These are phyloP conservation scores for Flaveria trinervia DNA, from an alignment of 129 eudicot genomes.

Conservation along the genomic window DNA sequence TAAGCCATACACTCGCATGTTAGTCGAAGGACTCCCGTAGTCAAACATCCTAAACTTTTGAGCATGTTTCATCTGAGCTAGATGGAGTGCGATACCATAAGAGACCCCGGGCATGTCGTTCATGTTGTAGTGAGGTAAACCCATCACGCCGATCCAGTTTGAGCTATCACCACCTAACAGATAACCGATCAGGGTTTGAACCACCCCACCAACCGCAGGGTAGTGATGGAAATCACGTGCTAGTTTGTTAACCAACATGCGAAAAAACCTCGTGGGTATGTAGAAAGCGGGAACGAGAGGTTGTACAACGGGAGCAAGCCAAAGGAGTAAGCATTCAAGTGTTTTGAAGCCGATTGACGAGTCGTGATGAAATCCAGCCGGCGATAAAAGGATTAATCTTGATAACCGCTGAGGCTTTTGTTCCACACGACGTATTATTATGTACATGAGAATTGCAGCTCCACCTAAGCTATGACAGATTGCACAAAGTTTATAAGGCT, in stretches of 20 bases:
- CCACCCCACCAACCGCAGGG: slow-evolving; percentile 98
- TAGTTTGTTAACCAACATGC: slow-evolving; percentile 83
- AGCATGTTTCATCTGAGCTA: slow-evolving; percentile 75
- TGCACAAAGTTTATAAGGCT: slow-evolving; percentile 77
- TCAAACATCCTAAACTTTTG: slow-evolving; percentile 71
- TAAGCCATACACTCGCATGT: slow-evolving; percentile 67
- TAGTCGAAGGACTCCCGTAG: slow-evolving; percentile 65
- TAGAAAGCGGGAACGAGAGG: slow-evolving; percentile 75
- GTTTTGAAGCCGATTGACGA: slow-evolving; percentile 54
- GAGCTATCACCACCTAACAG: slow-evolving; percentile 90
- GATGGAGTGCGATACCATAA: slow-evolving; percentile 72
- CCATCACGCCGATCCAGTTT: slow-evolving; percentile 90
- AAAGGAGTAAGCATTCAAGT: slow-evolving; percentile 53
- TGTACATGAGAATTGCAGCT: slow-evolving; percentile 81
- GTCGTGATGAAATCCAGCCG: slow-evolving; percentile 94
- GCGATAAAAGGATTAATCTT: slow-evolving; percentile 79
- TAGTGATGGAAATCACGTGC: slow-evolving; percentile 93
- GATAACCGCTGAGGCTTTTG: slow-evolving; percentile 83
- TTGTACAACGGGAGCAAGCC: slow-evolving; percentile 60
- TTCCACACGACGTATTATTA: slow-evolving; percentile 63
- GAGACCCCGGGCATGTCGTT: slow-evolving; percentile 98
- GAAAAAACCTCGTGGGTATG: slow-evolving; percentile 89
- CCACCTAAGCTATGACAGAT: slow-evolving; percentile 95
- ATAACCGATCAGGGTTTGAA: slow-evolving; percentile 86
- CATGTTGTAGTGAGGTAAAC: slow-evolving; percentile 90